These are phyloP conservation scores for Microdochium paspali DNA, from an alignment of 2,329 filamentous ascomycete genomes.

Conservation along the genomic window DNA sequence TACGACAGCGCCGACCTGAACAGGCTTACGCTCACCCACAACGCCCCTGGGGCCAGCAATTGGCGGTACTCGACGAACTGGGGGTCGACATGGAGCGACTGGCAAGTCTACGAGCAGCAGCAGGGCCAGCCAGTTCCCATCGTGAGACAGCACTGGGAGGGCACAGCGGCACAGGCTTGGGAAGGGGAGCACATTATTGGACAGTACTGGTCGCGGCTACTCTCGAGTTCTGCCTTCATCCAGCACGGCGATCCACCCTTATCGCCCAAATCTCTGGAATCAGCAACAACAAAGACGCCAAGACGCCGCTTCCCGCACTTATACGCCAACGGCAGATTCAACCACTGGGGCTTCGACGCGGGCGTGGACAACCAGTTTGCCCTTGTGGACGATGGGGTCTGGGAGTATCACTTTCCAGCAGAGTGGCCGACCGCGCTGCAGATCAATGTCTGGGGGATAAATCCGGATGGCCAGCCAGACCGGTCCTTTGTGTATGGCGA, in stretches of 20 bases:
- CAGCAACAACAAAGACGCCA: too few relatives aligned
- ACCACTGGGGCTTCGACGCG: slow-evolving; percentile 54
- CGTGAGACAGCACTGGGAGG: slow-evolving; percentile 44
- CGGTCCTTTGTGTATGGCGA: slow-evolving; percentile 50
- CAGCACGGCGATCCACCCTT: slow-evolving; percentile 46
- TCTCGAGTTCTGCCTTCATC: slow-evolving; percentile 49
- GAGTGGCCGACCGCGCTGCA: slow-evolving; percentile 56
- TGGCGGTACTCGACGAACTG: slow-evolving; percentile 56
- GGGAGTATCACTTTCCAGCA: slow-evolving; percentile 51
- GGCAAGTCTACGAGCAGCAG: slow-evolving; percentile 24
- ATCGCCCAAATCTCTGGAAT: too few relatives aligned
- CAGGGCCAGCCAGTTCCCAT: slow-evolving; percentile 27
- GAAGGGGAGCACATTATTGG: slow-evolving; percentile 51
- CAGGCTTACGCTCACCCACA: slow-evolving; percentile 40
- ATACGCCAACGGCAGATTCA: slow-evolving; percentile 52
- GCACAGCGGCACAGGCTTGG: slow-evolving; percentile 50
- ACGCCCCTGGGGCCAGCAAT: slow-evolving; percentile 50
- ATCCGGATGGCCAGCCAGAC: slow-evolving; percentile 52
- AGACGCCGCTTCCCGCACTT: slow-evolving; percentile 49
- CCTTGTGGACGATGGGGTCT: slow-evolving; percentile 36
- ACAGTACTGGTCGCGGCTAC: slow-evolving; percentile 51
- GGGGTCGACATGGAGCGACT: slow-evolving; percentile 48
- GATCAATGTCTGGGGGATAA: slow-evolving; percentile 59
- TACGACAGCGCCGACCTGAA: slow-evolving; percentile 21
- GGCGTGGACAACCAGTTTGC: slow-evolving; percentile 45